These are phyloP conservation scores for Malassezia vespertilionis DNA, from an alignment of 1,284 basidiomycete species.

Conservation along the genomic window DNA sequence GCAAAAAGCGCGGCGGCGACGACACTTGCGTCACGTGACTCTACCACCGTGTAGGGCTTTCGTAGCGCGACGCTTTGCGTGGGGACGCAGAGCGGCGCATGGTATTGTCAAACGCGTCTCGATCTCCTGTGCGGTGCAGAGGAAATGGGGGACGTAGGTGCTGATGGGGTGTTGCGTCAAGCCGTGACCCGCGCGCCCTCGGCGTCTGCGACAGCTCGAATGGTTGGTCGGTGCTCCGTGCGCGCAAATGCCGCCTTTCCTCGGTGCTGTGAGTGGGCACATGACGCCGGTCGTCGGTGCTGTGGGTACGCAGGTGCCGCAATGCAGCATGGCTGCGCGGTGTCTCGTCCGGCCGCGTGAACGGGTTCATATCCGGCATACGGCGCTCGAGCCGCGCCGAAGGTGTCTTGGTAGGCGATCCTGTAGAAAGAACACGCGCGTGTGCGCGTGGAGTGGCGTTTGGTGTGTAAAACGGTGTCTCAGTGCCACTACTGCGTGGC, in stretches of 20 bases:
- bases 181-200: not conserved
- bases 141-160: too few species aligned
- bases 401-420: conserved; percentile 11
- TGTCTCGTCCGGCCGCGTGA: not conserved
- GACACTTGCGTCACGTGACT: conserved; percentile 4
- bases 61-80: not conserved
- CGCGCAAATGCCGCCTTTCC: conserved; percentile 1
- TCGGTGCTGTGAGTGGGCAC: conserved; percentile 3
- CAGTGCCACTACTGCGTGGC: conserved; percentile 3
- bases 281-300: not conserved
- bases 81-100: not conserved
- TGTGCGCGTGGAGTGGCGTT: conserved; percentile 1
- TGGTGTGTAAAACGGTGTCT: conserved; percentile 12
- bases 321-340: not conserved
- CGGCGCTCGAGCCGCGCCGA: not conserved
- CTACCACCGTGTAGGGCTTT: not conserved
- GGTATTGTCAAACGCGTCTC: too few species aligned
- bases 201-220: conserved; percentile 2
- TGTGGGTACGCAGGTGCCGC: not conserved
- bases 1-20: not conserved
- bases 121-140: too few species aligned
- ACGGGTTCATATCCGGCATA: not conserved
- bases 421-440: conserved; percentile 10
- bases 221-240: conserved; percentile 2
- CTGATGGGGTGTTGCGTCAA: too few species aligned